Conservation (phyloP, 495 filamentous ascomycete species). For the Aspergillus hancockii region DNA sequence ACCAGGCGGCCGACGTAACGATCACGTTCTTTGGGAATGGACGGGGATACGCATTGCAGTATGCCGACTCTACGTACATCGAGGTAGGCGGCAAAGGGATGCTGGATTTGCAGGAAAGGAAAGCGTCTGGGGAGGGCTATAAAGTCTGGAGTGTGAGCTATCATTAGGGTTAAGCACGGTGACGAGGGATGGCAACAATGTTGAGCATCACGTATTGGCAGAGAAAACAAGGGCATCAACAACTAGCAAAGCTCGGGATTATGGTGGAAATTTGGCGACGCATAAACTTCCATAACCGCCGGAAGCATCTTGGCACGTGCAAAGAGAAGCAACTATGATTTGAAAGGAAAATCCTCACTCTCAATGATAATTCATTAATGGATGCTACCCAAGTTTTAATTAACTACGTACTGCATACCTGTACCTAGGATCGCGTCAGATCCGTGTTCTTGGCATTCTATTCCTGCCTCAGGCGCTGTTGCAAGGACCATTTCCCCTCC, state of each 20-base stretch:
- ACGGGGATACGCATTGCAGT: conserved; percentile 42
- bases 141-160: conserved; percentile 51
- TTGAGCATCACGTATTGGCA: neutral
- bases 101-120: conserved; percentile 17
- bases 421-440: neutral
- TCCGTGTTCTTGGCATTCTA: neutral
- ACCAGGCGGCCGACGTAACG: conserved; percentile 35
- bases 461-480: neutral
- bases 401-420: neutral
- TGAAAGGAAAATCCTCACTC: neutral
- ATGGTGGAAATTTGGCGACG: too few relatives aligned
- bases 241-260: too few relatives aligned
- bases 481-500: conserved; percentile 4
- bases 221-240: too few relatives aligned
- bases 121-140: conserved; percentile 21
- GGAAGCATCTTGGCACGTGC: neutral
- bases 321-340: neutral
- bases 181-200: neutral
- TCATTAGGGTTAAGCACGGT: conserved; percentile 18
- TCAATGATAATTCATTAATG: too few relatives aligned
- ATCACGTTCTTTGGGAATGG: conserved; percentile 44
- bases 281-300: too few relatives aligned
- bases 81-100: conserved; percentile 25
- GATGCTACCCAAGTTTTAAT: neutral
- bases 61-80: conserved; percentile 25